Base-by-base conservation (phyloP, 106 monocot genomes). In the Phalaenopsis aphrodite region DNA sequence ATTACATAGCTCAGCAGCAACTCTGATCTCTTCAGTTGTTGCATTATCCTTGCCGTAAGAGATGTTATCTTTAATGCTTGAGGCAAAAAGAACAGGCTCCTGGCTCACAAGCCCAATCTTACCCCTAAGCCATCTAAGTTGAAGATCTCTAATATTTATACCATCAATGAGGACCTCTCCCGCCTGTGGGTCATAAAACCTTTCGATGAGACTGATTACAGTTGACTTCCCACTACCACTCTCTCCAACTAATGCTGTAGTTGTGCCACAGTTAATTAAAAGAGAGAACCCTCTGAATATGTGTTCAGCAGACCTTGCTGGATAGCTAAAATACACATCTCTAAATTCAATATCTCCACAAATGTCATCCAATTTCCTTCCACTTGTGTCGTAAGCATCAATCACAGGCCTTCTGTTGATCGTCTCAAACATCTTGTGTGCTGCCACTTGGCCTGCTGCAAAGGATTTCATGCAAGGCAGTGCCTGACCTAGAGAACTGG, bases 331-430 rank as follows among this genome's bases (percentile, higher is more conserved):
- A 16, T 56, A 61, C 4, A 91, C 86, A 78, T 86, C 79, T 64
- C 69, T 83, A 1, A 91, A 83, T 75, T 86, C 91, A 48, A 91
- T 84, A 37, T 88, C 78, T 56, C 91, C 91, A 19, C 16, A 75
- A 69, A 91, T 82, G 68, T 86, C 84, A 43, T 80, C 57, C 42
- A 81, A 46, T 24, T 5, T 81, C 38, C 47, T 84, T 66, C 88
- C 88, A 30, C 12, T 57, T 10, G 45, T 67, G 65, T 88, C 86
- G 64, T 77, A 88, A 17, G 86, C 79, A 84, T 91, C 88, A 55
- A 91, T 91, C 75, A 86, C 79, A 30, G 91, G 86, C 82, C 84
- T 91, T 43, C 86, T 80, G 17, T 86, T 84, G 77, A 91, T 88
- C 6, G 84, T 88, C 56, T 88, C 76, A 69, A 88, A 88, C 86